phyloP scores from a whole-genome alignment of 495 filamentous ascomycete species.

The Oidiodendron maius region DNA sequence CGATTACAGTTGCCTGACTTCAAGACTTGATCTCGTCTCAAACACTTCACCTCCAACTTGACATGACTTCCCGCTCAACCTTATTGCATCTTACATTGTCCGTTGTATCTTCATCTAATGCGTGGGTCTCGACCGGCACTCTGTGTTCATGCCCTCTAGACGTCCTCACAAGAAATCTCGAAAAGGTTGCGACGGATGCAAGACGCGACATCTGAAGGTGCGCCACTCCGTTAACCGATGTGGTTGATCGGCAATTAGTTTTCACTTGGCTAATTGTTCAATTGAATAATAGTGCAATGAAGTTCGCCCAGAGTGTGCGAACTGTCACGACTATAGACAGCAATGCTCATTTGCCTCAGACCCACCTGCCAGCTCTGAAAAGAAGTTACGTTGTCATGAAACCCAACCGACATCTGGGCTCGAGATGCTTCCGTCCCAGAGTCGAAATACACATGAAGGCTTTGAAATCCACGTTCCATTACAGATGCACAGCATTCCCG shows the following conservation, averaged over 20 bases:
- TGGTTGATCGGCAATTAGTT: neutral
- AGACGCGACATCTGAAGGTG: neutral
- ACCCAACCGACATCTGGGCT: neutral
- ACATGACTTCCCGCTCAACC: too few species aligned
- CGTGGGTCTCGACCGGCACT: too few species aligned
- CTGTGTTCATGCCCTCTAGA: neutral
- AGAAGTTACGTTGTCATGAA: neutral
- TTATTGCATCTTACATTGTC: too few species aligned
- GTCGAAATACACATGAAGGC: neutral
- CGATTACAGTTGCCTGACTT: too few species aligned
- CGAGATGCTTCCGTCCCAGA: neutral
- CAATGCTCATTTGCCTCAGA: neutral
- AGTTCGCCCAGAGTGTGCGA: neutral
- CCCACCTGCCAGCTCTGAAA: neutral
- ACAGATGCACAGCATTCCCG: neutral
- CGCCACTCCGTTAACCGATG: neutral
- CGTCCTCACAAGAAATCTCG: neutral
- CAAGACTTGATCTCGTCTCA: too few species aligned
- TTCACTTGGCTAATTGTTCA: neutral
- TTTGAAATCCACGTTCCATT: neutral
- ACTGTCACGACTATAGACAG: neutral
- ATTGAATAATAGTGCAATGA: neutral
- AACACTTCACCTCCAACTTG: too few species aligned
- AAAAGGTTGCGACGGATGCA: neutral
- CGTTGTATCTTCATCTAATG: too few species aligned